Percentiles rank a stretch among this genome's conserved stretches.
These are phyloP conservation scores for Oxytropis ochrocephala DNA, from an alignment of 306 rosid species.

Conservation along the genomic window DNA sequence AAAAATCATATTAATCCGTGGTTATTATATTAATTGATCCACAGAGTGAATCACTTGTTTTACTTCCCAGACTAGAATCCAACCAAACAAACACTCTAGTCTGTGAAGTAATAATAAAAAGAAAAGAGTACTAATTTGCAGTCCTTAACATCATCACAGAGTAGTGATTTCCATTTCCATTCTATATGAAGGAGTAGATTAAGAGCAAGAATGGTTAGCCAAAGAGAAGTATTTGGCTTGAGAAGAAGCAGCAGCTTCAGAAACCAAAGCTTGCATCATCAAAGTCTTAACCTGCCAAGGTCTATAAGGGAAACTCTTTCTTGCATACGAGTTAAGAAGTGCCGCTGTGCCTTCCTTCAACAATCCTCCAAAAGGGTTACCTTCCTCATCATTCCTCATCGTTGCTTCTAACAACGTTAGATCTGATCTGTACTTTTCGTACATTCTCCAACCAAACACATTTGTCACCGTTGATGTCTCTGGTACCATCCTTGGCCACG, in stretches of 20 bases:
- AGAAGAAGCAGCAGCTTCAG: conserved; percentile 46
- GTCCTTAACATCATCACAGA: background rate
- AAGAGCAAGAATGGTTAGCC: conserved; percentile 63
- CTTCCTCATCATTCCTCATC: conserved; percentile 42
- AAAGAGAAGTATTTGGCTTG: conserved; percentile 48
- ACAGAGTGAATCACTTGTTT: no score
- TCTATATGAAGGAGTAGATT: background rate
- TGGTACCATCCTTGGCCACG: conserved; percentile 91
- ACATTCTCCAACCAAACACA: conserved; percentile 69
- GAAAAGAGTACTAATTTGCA: background rate
- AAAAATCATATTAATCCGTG: no score
- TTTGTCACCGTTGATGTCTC: conserved; percentile 68
- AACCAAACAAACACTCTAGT: no score
- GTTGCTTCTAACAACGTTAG: conserved; percentile 73
- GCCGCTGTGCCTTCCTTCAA: conserved; percentile 76
- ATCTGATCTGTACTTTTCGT: conserved; percentile 66
- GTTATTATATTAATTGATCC: no score
- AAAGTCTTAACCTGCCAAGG: conserved; percentile 93
- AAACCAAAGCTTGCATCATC: conserved; percentile 63
- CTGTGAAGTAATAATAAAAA: background rate
- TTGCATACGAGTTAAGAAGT: conserved; percentile 61
- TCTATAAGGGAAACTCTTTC: conserved; percentile 52
- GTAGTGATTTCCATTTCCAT: conserved; percentile 2
- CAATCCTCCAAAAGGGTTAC: conserved; percentile 44
- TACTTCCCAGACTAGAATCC: no score